phyloP scores from a whole-genome alignment of 306 rosid genomes.

The Psophocarpus tetragonolobus region DNA sequence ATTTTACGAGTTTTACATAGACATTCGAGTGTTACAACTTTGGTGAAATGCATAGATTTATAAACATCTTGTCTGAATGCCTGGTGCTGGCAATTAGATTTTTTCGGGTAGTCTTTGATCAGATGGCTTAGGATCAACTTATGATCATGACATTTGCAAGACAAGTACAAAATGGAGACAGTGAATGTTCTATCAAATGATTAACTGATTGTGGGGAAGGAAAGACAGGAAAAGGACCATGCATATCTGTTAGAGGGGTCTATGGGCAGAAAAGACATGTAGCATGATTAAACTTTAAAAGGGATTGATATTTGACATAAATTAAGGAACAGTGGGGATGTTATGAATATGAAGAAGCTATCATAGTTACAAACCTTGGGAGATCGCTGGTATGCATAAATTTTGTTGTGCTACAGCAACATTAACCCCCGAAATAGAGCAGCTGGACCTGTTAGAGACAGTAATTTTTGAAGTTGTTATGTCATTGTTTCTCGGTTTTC shows the following conservation, averaged over 20 bases:
- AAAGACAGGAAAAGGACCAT: neutral
- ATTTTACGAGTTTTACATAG: too few species aligned
- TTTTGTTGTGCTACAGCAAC: neutral
- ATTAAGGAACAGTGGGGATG: neutral
- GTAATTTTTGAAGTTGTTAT: neutral
- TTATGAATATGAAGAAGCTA: constrained; percentile 2
- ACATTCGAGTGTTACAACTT: too few species aligned
- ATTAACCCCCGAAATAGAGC: neutral
- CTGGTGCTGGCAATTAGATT: neutral
- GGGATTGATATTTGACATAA: neutral
- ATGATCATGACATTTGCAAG: neutral
- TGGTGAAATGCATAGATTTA: neutral
- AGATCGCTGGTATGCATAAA: neutral
- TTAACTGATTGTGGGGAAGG: neutral
- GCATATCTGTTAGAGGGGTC: neutral
- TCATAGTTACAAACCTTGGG: neutral
- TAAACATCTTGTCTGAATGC: neutral
- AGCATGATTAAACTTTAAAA: neutral
- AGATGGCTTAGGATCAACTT: neutral
- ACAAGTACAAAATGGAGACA: neutral
- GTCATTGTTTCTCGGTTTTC: neutral
- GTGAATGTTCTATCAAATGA: neutral
- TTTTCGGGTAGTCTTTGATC: neutral
- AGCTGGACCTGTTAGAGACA: neutral
- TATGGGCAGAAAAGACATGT: neutral